A percentile compares a stretch with the other conserved stretches of the same genome.
Evolutionary conservation across 805 yeast species (phyloP).

Genomic region (Grigorovia transvaalensis): DNA sequence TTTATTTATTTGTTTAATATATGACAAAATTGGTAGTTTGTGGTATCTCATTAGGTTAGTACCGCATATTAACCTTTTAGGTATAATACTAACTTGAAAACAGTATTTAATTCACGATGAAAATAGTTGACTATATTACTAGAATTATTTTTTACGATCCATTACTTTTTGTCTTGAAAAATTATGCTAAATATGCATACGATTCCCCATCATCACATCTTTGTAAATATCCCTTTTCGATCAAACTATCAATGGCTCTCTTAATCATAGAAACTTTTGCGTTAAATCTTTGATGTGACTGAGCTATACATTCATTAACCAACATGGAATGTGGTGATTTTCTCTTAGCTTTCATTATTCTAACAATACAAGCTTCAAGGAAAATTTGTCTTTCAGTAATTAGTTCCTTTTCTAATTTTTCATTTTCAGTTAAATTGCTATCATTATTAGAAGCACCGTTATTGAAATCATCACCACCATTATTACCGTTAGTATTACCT

Average conservation of each 20-base stretch:
- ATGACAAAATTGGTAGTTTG: neutral
- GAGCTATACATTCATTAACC: constrained; percentile 80
- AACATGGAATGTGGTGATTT: constrained; percentile 65
- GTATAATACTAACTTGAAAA: neutral
- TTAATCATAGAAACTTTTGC: constrained; percentile 83
- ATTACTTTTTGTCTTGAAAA: too few relatives aligned
- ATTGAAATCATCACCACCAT: neutral
- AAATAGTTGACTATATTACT: too few relatives aligned
- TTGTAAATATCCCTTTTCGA: constrained; percentile 76
- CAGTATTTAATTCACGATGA: neutral
- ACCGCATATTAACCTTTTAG: neutral
- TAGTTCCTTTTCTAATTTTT: constrained; percentile 67
- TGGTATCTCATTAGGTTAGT: neutral
- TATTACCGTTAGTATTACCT: neutral
- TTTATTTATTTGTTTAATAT: too few relatives aligned
- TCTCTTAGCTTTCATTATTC: constrained; percentile 93
- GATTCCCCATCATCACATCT: constrained; percentile 63
- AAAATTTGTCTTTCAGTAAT: constrained; percentile 79
- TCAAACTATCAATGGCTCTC: constrained; percentile 71
- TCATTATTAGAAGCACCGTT: neutral
- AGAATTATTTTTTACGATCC: too few relatives aligned
- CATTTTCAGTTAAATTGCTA: constrained; percentile 30
- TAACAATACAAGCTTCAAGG: constrained; percentile 86
- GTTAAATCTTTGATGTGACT: constrained; percentile 67
- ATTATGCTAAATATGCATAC: constrained; percentile 70